These are phyloP conservation scores for Pyrenophora graminea DNA, from an alignment of 2,329 filamentous ascomycete genomes.

Conservation along the genomic window DNA sequence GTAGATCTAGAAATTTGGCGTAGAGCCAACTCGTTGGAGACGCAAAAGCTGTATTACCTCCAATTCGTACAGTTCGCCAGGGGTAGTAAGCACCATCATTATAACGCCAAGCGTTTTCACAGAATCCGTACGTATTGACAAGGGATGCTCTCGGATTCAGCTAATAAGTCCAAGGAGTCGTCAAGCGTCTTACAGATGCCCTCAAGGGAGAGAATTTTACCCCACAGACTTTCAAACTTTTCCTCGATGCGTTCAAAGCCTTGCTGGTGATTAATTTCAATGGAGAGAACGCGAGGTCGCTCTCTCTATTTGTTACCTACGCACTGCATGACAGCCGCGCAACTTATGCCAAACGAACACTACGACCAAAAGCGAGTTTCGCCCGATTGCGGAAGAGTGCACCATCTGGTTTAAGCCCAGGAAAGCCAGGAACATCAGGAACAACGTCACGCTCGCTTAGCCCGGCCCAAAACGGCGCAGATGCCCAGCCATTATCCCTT, in stretches of 20 bases:
- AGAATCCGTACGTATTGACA: conserved; percentile 76
- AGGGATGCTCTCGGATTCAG: background rate
- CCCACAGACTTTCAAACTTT: conserved; percentile 71
- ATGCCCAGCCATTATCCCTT: conserved; percentile 54
- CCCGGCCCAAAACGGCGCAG: conserved; percentile 27
- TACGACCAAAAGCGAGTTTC: conserved; percentile 42
- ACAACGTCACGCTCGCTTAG: conserved; percentile 40
- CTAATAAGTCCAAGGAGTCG: conserved; percentile 66
- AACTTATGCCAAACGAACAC: conserved; percentile 43
- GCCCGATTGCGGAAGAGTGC: conserved; percentile 37
- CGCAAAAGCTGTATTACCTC: conserved; percentile 87
- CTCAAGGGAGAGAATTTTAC: conserved; percentile 83
- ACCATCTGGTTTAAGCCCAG: conserved; percentile 33
- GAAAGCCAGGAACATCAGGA: conserved; percentile 24
- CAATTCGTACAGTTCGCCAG: conserved; percentile 88
- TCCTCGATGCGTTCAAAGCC: conserved; percentile 77
- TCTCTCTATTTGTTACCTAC: conserved; percentile 93
- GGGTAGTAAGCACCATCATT: conserved; percentile 89
- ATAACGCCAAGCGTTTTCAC: conserved; percentile 84
- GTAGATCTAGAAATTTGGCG: conserved; percentile 96
- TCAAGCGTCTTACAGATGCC: conserved; percentile 86
- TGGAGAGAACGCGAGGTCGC: conserved; percentile 79
- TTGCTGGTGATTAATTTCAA: conserved; percentile 81
- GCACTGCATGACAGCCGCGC: conserved; percentile 71
- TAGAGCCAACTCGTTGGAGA: conserved; percentile 68